Evolutionary conservation across 2,329 filamentous ascomycete genomes (phyloP), one percentile per base, ranked within the genome.

Genomic region (Colletotrichum tropicale): DNA sequence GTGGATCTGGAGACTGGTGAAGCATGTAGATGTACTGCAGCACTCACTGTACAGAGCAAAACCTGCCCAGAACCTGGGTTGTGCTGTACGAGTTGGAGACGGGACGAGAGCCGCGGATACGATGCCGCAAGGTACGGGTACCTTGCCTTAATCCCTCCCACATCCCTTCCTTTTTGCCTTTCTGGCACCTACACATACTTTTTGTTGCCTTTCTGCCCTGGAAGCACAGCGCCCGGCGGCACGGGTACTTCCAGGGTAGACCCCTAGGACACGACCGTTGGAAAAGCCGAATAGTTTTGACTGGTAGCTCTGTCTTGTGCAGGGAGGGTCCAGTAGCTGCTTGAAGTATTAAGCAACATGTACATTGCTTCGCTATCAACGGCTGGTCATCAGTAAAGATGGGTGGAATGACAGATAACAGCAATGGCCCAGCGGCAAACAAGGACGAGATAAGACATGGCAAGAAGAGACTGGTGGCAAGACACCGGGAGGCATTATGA

Each of bases 91-190:
- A 43, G 72, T 21, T 43, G 61, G 55, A n/a, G 26, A 36, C 38
- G 58, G 66, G 58, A 66, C 34, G 16, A 55, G 62, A 52, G 58
- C 36, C 56, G 21, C 56, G 61, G 73, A 75, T 60, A 66, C 70
- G 64, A 64, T 48, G 48, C 55, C 61, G 69, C 43, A 72, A 62
- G 64, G 38, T 24, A 66, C 55, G 70, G 73, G 56, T 68, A 67
- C 64, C 64, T 73, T 68, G 73, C 34, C 73, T 68, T 34, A 60
- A 65, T 32, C 48, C 32, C 70, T 75, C 70, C 64, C 70, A 60
- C 32, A 60, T 73, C 58, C 70, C 64, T 68, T 66, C 60, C 21
- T 65, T 70, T 26, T 71, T 18, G 66, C 67, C 60, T 60, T 62
- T 71, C 43, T 38, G 21, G 61, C 52, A 71, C 48, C 26, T 66